phyloP scores from a whole-genome alignment of 2,329 filamentous ascomycete genomes.

The Tolypocladium tundrense region DNA sequence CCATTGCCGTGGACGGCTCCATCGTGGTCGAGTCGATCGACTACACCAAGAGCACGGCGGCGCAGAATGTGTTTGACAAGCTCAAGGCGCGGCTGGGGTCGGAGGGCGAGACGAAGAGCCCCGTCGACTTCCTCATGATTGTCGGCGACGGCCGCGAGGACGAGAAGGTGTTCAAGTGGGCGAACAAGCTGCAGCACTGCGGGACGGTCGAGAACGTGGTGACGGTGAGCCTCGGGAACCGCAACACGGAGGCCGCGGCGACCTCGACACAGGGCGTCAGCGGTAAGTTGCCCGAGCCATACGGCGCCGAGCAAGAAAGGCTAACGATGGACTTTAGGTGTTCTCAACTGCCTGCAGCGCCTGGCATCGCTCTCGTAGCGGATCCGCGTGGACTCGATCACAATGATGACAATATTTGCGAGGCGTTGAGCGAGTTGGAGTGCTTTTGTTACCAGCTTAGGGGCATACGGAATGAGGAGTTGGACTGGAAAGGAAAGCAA shows the following conservation, averaged over 20 bases:
- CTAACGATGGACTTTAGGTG: conserved; percentile 17
- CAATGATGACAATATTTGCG: background rate
- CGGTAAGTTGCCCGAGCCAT: conserved; percentile 42
- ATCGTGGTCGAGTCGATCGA: conserved; percentile 77
- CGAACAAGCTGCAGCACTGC: conserved; percentile 59
- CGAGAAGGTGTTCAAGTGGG: conserved; percentile 90
- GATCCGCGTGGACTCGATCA: background rate
- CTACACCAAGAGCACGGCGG: conserved; percentile 81
- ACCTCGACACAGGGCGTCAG: conserved; percentile 88
- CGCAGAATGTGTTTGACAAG: conserved; percentile 59
- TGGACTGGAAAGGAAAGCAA: background rate
- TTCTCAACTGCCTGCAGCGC: conserved; percentile 31
- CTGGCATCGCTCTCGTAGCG: conserved; percentile 20
- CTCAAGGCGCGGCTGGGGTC: conserved; percentile 30
- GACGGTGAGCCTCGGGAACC: conserved; percentile 76
- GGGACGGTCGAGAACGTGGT: conserved; percentile 57
- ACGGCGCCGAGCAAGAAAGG: background rate
- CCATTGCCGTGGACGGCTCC: conserved; percentile 67
- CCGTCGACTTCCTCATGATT: conserved; percentile 78
- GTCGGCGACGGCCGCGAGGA: conserved; percentile 88
- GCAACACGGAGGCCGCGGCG: conserved; percentile 78
- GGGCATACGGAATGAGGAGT: background rate
- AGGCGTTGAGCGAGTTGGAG: conserved; percentile 3
- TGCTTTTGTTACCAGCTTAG: background rate
- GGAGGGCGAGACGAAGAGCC: conserved; percentile 16